Evolutionary conservation across 371 early-diverging fungal species (phyloP).

Genomic region (Mucor mucedo): DNA sequence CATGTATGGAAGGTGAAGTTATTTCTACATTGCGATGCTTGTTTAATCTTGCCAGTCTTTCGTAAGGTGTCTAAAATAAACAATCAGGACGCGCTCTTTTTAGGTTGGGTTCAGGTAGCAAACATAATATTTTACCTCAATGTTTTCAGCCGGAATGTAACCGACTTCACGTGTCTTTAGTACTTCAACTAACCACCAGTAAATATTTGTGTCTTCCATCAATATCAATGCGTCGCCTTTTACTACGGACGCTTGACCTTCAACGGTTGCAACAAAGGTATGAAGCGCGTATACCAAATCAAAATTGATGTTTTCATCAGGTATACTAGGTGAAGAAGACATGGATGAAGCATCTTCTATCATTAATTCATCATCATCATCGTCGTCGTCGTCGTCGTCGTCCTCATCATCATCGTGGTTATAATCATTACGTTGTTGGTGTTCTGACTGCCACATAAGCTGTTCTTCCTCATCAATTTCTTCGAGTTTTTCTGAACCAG

Average conservation of each 20-base stretch:
- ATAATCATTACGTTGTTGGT: slow-evolving; percentile 35
- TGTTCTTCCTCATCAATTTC: slow-evolving; percentile 36
- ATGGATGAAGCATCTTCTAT: slow-evolving; percentile 50
- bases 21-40: slow-evolving; percentile 81
- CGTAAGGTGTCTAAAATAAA: slow-evolving; percentile 76
- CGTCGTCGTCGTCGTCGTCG: slow-evolving; percentile 49
- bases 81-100: not conserved
- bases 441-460: slow-evolving; percentile 23
- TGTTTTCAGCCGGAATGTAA: slow-evolving; percentile 95
- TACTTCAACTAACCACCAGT: slow-evolving; percentile 97
- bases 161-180: slow-evolving; percentile 88
- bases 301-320: slow-evolving; percentile 81
- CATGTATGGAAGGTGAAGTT: slow-evolving; percentile 48
- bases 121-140: slow-evolving; percentile 67
- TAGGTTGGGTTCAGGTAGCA: no score
- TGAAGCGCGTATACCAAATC: slow-evolving; percentile 90
- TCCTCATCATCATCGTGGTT: slow-evolving; percentile 65
- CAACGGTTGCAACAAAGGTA: slow-evolving; percentile 92
- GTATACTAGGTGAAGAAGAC: slow-evolving; percentile 63
- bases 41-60: slow-evolving; percentile 89
- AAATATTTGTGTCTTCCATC: slow-evolving; percentile 94
- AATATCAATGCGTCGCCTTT: slow-evolving; percentile 88
- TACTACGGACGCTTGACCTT: slow-evolving; percentile 91
- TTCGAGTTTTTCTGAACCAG: slow-evolving; percentile 22
- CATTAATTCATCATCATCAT: slow-evolving; percentile 58